These are phyloP conservation scores for Plasmopara muralis DNA, from an alignment of 352 stramenopile species.

Conservation along the genomic window DNA sequence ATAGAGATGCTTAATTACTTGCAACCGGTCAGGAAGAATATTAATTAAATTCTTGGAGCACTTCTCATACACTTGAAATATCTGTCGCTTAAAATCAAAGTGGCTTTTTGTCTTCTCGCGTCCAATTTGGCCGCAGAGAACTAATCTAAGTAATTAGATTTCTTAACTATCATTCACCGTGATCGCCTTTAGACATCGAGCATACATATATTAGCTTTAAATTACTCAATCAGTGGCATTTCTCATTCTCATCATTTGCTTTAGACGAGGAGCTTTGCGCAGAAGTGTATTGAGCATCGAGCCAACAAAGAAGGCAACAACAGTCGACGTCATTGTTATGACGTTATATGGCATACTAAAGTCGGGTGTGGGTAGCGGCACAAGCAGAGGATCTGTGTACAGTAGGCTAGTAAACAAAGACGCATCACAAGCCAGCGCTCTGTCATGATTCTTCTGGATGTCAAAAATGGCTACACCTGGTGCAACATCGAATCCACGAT, in stretches of 20 bases:
- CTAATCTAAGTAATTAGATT: too few species aligned
- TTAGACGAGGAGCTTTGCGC: conserved; percentile 57
- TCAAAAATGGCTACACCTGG: conserved; percentile 49
- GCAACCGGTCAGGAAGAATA: too few species aligned
- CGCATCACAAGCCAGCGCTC: conserved; percentile 8
- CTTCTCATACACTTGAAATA: too few species aligned
- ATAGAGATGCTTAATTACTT: too few species aligned
- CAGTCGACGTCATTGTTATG: conserved; percentile 86
- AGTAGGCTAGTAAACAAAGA: conserved; percentile 30
- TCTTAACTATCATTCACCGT: too few species aligned
- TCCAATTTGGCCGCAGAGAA: too few species aligned
- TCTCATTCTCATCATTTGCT: conserved; percentile 47
- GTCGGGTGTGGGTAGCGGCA: conserved; percentile 78
- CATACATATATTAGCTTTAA: too few species aligned
- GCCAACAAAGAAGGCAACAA: conserved; percentile 81
- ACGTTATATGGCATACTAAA: conserved; percentile 91
- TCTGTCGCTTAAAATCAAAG: too few species aligned
- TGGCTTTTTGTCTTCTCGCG: too few species aligned
- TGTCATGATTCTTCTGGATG: not conserved
- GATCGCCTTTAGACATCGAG: too few species aligned
- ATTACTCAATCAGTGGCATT: too few species aligned
- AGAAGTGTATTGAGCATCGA: conserved; percentile 79
- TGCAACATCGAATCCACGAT: conserved; percentile 80
- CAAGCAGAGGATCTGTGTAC: conserved; percentile 77
- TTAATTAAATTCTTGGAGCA: too few species aligned